Evolutionary conservation across 257 asterid genomes (phyloP), one percentile per base, ranked within the genome.

Genomic region (Solanum verrucosum): DNA sequence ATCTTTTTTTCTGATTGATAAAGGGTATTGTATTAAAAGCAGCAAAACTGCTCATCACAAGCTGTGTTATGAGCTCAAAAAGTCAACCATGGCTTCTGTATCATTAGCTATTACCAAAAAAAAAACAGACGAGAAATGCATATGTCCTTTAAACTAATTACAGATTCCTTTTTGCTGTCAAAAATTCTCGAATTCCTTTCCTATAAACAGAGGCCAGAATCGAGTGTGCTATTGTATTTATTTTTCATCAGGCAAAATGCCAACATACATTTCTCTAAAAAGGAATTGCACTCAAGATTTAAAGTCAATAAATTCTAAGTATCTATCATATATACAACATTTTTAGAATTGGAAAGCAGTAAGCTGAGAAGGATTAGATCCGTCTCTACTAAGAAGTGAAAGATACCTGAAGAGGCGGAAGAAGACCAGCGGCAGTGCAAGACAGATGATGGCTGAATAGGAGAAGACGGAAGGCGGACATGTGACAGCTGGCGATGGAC

Each of bases 391-490:
- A 25, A 0, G 65, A 42, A 79, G n/a, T 34, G 23, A 63, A 23
- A 16, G 72, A 6, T 71, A 88, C 87, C 87, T 33, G 87, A 20
- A 46, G 84, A 70, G 37, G 87, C 13, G 56, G 65, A 84, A 25
- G 87, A 88, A 27, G 87, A 88, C 84, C 52, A 44, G 89, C 89
- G 83, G 87, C 52, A 34, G 9, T 46, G 89, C 65, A 87, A 14
- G 14, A 21, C 23, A 40, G 15, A 56, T n/a, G 87, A 71, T 67
- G 40, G 12, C 29, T 27, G 89, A 68, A 83, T 46, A n/a, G 42
- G 59, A 71, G 87, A 3, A n/a, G 59, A 33, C 9, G 75, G 70
- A 78, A 83, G 86, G 49, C 85, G 84, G 83, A 83, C 78, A 83
- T 82, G 60, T 21, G 87, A 35, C 3, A 88, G 56, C 67, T 83